Evolutionary conservation across 2,329 filamentous ascomycete species (phyloP), one percentile per base, ranked within the genome.

Genomic region (Onygena corvina): DNA sequence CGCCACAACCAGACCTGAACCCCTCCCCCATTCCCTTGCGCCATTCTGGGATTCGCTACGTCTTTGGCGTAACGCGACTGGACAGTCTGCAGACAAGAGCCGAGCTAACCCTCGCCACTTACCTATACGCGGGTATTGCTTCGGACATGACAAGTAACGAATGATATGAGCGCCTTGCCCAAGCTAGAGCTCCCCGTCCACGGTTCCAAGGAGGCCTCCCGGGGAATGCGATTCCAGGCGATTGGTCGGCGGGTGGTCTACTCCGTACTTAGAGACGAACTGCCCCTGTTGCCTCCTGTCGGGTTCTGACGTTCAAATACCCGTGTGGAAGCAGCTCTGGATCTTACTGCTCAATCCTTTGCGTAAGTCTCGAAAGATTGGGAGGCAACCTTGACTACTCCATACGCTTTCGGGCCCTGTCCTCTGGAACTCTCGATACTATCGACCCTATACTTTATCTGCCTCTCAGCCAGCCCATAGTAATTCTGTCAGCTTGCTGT

Each of bases 51-150:
- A 33, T 21, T 18, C 36, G 2, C 36, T 21, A 40, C 36, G 36
- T 40, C 36, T 40, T 23, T 40, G 36, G 36, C 36, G 36, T 40
- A 40, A 40, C 36, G 36, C 36, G 36, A 40, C 36, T 40, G 36
- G 36, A n/a, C 25, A 40, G 7, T 11, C 20, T 40, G 36, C 36
- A 40, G 21, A 18, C 36, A 40, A 40, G 18, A 23, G 36, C 36
- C 14, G 36, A 40, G 36, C 16, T 18, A 40, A 40, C 18, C 36
- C 36, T 40, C 18, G 20, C 9, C 20, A 40, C 16, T 25, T 40
- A 12, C 18, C 21, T 40, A 40, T 40, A 40, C 36, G 20, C 20
- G 36, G 36, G 36, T 40, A 40, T 40, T 40, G 36, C 36, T 40
- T 40, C 36, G 18, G 21, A 40, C 36, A 40, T 40, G 36, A 4